Percentiles rank a stretch among this genome's conserved stretches.
Conservation (phyloP, 768 basidiomycete genomes). For the Chiua virens region DNA sequence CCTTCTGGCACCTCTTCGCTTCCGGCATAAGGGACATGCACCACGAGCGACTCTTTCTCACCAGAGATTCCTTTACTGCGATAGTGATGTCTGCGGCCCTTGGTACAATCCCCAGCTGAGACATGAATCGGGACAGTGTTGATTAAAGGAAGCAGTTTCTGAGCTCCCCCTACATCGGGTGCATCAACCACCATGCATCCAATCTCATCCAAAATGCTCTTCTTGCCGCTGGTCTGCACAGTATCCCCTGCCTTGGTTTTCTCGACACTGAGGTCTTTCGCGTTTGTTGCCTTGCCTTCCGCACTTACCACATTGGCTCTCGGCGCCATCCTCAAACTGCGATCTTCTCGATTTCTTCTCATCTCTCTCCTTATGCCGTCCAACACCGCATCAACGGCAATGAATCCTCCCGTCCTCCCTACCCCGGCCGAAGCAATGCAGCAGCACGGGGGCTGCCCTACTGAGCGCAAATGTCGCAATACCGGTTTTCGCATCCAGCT, state of each 20-base stretch:
- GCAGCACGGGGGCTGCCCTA: slow-evolving; percentile 55
- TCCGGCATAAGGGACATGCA: slow-evolving; percentile 30
- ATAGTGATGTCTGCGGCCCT: slow-evolving; percentile 13
- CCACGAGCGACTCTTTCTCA: slow-evolving; percentile 23
- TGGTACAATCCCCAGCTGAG: slow-evolving; percentile 28
- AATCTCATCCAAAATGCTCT: slow-evolving; percentile 2
- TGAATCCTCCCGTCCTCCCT: slow-evolving; percentile 92
- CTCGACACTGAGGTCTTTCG: slow-evolving; percentile 4
- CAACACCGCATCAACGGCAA: slow-evolving; percentile 84
- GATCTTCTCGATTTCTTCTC: slow-evolving; percentile 32
- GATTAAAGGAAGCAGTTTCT: slow-evolving; percentile 3
- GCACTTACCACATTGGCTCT: background rate
- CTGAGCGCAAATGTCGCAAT: slow-evolving; percentile 53
- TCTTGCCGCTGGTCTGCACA: slow-evolving; percentile 1
- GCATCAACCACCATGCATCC: slow-evolving; percentile 31
- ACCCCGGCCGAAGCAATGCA: slow-evolving; percentile 96
- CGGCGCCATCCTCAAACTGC: slow-evolving; percentile 2
- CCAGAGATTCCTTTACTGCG: background rate
- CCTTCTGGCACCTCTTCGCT: slow-evolving; percentile 15
- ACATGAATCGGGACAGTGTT: slow-evolving; percentile 29
- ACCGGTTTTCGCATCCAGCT: slow-evolving; percentile 55
- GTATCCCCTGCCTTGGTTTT: slow-evolving; percentile 8
- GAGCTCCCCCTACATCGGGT: slow-evolving; percentile 1
- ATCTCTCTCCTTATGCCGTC: slow-evolving; percentile 70
- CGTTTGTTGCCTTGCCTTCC: background rate